Base-by-base conservation (phyloP, 1,284 basidiomycete species). In the Meira miltonrushii region DNA sequence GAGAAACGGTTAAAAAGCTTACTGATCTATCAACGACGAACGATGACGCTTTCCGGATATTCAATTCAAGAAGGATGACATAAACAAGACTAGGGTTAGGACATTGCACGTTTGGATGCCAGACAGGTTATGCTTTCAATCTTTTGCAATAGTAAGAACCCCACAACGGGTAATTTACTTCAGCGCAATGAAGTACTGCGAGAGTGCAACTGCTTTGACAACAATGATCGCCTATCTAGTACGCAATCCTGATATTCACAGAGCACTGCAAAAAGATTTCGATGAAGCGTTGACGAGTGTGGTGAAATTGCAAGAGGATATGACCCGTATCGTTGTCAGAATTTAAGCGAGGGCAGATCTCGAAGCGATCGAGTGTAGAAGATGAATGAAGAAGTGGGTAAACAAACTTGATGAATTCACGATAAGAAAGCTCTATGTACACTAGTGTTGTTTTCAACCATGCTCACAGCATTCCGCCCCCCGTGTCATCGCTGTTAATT, bases 281-380 rank as follows among this genome's bases (percentile, higher is more conserved):
- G 62, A 64, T 40, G 58, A 60, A 21, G 74, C 74, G 40, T 54
- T 67, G 54, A 67, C 21, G 68, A 66, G 6, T 77, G 69, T 54
- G 70, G 72, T 21, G 15, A 53, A 3, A 71, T 72, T 28, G 68
- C 68, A 2, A 62, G 69, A 9, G 10, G 55, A 10, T 77, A 57
- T 51, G 63, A 67, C 25, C 74, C 74, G 3, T 68, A 77, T 49
- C 56, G 74, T 39, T 77, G 74, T 74, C 55, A 74, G 5, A 68
- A 63, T 28, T 64, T 54, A 2, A 63, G 59, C n/a, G 61, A 70
- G 17, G 59, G 68, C 39, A 33, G 8, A 8, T 33, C 8, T 33
- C 28, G 28, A 33, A 33, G 28, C 28, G 28, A 33, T 33, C 28
- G 28, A 33, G 8, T 33, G 28, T 33, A 4, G 28, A 33, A 8